Percentiles rank a stretch among this genome's conserved stretches.
Evolutionary conservation across 2,329 filamentous ascomycete species (phyloP).

Genomic region (Blumeria graminis): DNA sequence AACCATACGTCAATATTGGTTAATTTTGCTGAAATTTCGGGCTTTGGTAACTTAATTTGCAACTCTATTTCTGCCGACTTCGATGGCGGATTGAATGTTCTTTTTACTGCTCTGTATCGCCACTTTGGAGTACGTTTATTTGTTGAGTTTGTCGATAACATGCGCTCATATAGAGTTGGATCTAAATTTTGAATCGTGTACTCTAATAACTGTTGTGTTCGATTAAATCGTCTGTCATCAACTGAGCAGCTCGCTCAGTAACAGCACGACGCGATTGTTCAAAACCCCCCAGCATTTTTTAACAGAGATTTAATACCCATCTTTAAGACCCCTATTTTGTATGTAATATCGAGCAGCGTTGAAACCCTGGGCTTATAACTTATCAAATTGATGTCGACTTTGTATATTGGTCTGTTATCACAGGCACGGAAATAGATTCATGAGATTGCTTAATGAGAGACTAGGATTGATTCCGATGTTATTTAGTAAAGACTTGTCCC

Average conservation of each 20-base stretch:
- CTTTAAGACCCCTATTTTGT: too few species aligned
- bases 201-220: background rate
- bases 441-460: too few species aligned
- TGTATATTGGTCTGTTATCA: too few species aligned
- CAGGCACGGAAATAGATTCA: too few species aligned
- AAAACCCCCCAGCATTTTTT: background rate
- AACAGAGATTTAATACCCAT: background rate
- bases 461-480: too few species aligned
- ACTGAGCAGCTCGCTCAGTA: background rate
- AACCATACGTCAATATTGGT: background rate
- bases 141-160: background rate
- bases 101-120: background rate
- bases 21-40: background rate
- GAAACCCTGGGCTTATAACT: too few species aligned
- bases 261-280: background rate
- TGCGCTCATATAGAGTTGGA: background rate
- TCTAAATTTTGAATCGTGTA: background rate
- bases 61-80: background rate
- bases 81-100: background rate
- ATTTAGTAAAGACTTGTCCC: too few species aligned
- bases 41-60: background rate
- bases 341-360: too few species aligned
- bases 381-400: too few species aligned
- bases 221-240: background rate
- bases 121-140: background rate